Conservation (phyloP, 2,329 filamentous ascomycete species). For the Thelonectria olida region DNA sequence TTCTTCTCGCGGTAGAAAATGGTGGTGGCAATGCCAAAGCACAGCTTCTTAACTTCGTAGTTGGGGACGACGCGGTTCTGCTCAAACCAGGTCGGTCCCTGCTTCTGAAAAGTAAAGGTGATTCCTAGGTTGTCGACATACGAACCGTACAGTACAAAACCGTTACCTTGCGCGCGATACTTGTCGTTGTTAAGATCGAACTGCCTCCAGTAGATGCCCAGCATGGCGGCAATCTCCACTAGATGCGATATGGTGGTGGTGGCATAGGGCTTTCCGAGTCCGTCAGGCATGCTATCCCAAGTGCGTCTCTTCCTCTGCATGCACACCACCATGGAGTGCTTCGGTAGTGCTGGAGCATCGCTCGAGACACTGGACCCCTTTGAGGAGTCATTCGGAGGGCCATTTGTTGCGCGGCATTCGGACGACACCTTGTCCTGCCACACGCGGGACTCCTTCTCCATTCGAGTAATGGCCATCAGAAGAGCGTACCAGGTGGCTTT, state of each 20-base stretch:
- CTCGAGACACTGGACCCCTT: not conserved
- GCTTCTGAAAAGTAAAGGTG: slow-evolving; percentile 50
- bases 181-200: slow-evolving; percentile 49
- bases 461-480: slow-evolving; percentile 30
- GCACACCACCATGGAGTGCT: slow-evolving; percentile 30
- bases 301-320: slow-evolving; percentile 35
- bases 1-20: slow-evolving; percentile 44
- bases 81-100: slow-evolving; percentile 46
- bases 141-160: slow-evolving; percentile 45
- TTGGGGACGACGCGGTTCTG: slow-evolving; percentile 49
- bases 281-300: slow-evolving; percentile 36
- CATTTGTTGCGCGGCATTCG: slow-evolving; percentile 24
- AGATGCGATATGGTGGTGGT: slow-evolving; percentile 48
- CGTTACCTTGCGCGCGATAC: slow-evolving; percentile 49
- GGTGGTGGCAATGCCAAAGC: slow-evolving; percentile 52
- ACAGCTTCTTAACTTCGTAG: slow-evolving; percentile 48
- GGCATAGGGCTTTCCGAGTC: slow-evolving; percentile 43
- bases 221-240: slow-evolving; percentile 47
- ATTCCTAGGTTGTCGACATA: slow-evolving; percentile 48
- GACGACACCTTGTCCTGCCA: slow-evolving; percentile 29
- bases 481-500: slow-evolving; percentile 34
- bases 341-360: not conserved
- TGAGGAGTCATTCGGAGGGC: slow-evolving; percentile 11
- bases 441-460: slow-evolving; percentile 35
- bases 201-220: slow-evolving; percentile 53